Evolutionary conservation across 306 rosid genomes (phyloP).

Genomic region (Echinosophora koreensis): DNA sequence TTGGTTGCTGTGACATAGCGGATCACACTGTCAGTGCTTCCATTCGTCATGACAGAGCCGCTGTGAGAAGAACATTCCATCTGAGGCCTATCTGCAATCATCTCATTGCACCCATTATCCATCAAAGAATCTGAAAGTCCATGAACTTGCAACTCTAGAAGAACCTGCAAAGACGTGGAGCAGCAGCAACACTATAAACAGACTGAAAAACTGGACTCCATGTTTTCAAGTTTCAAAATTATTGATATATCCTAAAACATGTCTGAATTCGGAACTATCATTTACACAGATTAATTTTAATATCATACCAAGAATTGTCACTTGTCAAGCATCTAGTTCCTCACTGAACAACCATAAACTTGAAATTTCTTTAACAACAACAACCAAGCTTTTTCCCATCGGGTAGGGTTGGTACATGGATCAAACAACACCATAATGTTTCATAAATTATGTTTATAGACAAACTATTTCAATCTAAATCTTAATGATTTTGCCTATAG

Average conservation of each 20-base stretch:
- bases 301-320: not conserved
- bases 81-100: constrained; percentile 51
- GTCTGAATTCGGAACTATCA: constrained; percentile 36
- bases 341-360: constrained; percentile 21
- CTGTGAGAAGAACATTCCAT: constrained; percentile 54
- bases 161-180: constrained; percentile 64
- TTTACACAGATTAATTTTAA: constrained; percentile 24
- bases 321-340: constrained; percentile 11
- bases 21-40: constrained; percentile 57
- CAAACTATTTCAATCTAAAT: too few species aligned
- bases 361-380: constrained; percentile 10
- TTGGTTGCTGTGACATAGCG: constrained; percentile 42
- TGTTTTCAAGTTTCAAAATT: constrained; percentile 9
- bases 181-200: constrained; percentile 36
- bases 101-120: constrained; percentile 54
- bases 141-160: constrained; percentile 77
- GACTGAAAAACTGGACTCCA: constrained; percentile 14
- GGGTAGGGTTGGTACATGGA: too few species aligned
- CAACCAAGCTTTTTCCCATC: too few species aligned
- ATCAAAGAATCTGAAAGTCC: constrained; percentile 60
- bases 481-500: too few species aligned
- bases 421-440: too few species aligned
- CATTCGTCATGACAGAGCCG: constrained; percentile 57
- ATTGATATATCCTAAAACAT: constrained; percentile 31
- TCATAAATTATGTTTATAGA: too few species aligned